phyloP scores from a whole-genome alignment of 495 filamentous ascomycete species.

The Clohesyomyces aquaticus region DNA sequence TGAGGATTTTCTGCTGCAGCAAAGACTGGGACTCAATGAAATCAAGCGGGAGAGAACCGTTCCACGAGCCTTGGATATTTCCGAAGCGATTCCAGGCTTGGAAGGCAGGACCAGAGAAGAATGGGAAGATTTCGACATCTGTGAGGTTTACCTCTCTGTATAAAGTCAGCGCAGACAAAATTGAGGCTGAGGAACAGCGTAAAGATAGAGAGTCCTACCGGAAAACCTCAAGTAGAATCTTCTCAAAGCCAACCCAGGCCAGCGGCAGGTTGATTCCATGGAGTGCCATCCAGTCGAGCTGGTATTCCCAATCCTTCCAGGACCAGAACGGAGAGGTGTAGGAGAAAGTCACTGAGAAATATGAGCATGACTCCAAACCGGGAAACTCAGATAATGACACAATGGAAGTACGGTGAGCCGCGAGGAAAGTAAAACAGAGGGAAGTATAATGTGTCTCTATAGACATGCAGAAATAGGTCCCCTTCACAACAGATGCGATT shows the following conservation, averaged over 20 bases:
- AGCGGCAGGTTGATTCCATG: slow-evolving; percentile 58
- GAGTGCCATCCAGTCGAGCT: slow-evolving; percentile 61
- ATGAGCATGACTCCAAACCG: no score
- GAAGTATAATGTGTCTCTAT: no score
- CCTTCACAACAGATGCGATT: no score
- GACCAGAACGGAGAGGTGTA: slow-evolving; percentile 60
- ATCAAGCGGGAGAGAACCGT: slow-evolving; percentile 49
- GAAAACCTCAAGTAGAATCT: slow-evolving; percentile 57
- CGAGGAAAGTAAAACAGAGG: no score
- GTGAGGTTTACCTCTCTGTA: slow-evolving; percentile 52
- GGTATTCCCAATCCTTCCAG: slow-evolving; percentile 59
- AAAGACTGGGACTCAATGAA: slow-evolving; percentile 56
- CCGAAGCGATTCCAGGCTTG: slow-evolving; percentile 62
- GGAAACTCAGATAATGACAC: no score
- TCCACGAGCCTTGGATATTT: slow-evolving; percentile 56
- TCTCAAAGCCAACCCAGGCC: slow-evolving; percentile 59
- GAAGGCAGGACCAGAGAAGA: slow-evolving; percentile 57
- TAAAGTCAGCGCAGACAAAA: not conserved
- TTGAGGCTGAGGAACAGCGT: not conserved
- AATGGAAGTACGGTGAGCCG: no score
- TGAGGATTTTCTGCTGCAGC: slow-evolving; percentile 55
- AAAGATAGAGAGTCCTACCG: slow-evolving; percentile 7
- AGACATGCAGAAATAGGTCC: no score
- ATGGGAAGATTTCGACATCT: slow-evolving; percentile 52
- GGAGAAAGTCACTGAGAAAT: slow-evolving; percentile 54